Evolutionary conservation across 495 filamentous ascomycete genomes (phyloP), one percentile per base, ranked within the genome.

Genomic region (Penicillium taxi): DNA sequence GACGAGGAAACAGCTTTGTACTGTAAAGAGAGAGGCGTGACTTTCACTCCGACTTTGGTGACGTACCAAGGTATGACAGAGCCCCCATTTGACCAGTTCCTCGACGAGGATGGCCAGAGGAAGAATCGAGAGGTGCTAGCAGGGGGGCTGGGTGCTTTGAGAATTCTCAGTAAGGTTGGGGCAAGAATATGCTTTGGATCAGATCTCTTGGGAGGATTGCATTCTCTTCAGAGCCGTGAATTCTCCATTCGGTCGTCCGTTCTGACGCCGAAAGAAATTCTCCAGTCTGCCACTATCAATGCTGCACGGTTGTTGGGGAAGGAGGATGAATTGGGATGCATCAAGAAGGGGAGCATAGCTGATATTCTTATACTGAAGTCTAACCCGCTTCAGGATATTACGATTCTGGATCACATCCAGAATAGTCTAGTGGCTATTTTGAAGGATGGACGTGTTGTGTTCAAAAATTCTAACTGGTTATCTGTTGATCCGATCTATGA

Each of bases 181-280:
- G 60, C 70, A 3, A 63, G 50, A 1, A 69, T 76, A 26, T 74
- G 70, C 46, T 73, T 58, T 39, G 72, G 71, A 0, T 66, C 69
- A 0, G 72, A 74, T 50, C 61, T 74, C 1, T 49, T 76, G 0
- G 69, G 56, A 1, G 59, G 58, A 3, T 20, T 73, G 39, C 52
- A 55, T 13, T 35, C 43, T 15, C 50, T 60, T 21, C 67, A 75
- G 57, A 63, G 53, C 5, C 47, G 58, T 21, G 72, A 74, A 41
- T 74, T 73, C 33, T 39, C 44, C 3, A 44, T 74, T 5, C 54
- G 70, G 12, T 45, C 58, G 1, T 30, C 55, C 8, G 69, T 63
- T 1, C 41, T 72, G 14, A 59, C 48, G 25, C 42, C 56, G 5
- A 32, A 52, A 14, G 59, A 63, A 29, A 53, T 75, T n/a, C 38